Base-by-base conservation (phyloP, 2,329 filamentous ascomycete species). In the Fusarium brevicatenulatum region DNA sequence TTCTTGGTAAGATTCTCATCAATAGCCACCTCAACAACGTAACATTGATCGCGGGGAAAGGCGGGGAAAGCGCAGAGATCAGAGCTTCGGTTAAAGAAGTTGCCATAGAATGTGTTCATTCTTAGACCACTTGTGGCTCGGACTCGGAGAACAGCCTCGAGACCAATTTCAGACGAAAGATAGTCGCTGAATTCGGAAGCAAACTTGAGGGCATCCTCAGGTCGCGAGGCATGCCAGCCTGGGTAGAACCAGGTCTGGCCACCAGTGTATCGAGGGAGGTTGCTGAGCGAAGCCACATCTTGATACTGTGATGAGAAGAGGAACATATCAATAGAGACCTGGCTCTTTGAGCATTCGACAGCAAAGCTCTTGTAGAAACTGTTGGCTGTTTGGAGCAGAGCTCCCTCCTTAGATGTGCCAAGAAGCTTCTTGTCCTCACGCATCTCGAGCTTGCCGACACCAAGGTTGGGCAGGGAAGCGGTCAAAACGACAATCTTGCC, bases 341-440 rank as follows among this genome's bases (percentile, higher is more conserved):
- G 96, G 76, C 97, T 97, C 86, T 99, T 99, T 42, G 95, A 98
- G 83, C 96, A 99, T 81, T 99, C 96, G 7, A 99, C 96, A 1
- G 96, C 96, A 79, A 99, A 99, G 78, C 94, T 97, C 87, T 99
- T 99, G 88, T 98, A 99, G 83, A 98, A 99, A 79, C 93, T 95
- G 85, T 95, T 98, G 44, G 91, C 93, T 0, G 96, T 98, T 81
- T 98, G 95, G 58, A 99, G 86, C 37, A 99, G 88, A 70, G 89
- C 87, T 73, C 90, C 94, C 81, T 99, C 96, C 82, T 98, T 98
- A 74, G 92, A 95, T 3, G 96, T 99, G 40, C 96, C 96, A 30
- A 99, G 86, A 21, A 97, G 84, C 84, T 97, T 98, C 87, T 98
- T 98, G 83, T 99, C 95, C 83, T 98, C 95, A 78, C 96, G 90